Evolutionary conservation across 768 basidiomycete species (phyloP).

Genomic region (Tricholoma bakamatsutake): DNA sequence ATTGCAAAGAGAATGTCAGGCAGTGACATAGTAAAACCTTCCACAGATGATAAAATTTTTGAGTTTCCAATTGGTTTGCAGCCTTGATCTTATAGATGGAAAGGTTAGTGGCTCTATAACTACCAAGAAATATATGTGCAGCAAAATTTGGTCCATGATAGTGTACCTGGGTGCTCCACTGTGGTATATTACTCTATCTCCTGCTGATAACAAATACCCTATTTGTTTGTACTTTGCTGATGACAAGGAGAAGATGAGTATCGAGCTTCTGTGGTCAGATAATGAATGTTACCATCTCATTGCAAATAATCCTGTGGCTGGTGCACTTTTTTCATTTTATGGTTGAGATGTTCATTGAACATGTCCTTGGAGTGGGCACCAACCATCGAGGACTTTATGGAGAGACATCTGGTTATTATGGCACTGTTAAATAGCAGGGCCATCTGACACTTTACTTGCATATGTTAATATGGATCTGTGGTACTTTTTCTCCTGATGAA

Average conservation of each 20-base stretch:
- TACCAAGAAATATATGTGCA: constrained; percentile 19
- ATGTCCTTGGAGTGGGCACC: too few relatives aligned
- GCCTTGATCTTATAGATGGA: neutral
- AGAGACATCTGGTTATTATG: constrained; percentile 25
- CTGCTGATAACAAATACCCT: constrained; percentile 23
- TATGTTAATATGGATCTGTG: too few relatives aligned
- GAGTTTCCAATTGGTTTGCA: too few relatives aligned
- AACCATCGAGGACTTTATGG: constrained; percentile 16
- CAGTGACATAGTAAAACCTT: neutral
- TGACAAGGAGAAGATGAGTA: too few relatives aligned
- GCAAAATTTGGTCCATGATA: constrained; percentile 23
- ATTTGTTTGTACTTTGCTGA: constrained; percentile 15
- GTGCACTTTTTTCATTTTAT: neutral
- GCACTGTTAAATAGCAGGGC: constrained; percentile 11
- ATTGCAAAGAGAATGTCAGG: constrained; percentile 16
- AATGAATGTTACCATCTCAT: neutral
- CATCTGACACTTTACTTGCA: too few relatives aligned
- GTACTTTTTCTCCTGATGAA: too few relatives aligned
- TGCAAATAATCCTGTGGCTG: neutral
- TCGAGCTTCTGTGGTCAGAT: too few relatives aligned
- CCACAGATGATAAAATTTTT: too few relatives aligned
- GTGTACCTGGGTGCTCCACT: constrained; percentile 18
- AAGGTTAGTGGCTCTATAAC: constrained; percentile 19
- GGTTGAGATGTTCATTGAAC: constrained; percentile 6
- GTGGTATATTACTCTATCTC: constrained; percentile 31